Percentiles rank a stretch among this genome's conserved stretches.
Evolutionary conservation across 495 filamentous ascomycete species (phyloP).

Genomic region (Aspergillus heteromorphus): DNA sequence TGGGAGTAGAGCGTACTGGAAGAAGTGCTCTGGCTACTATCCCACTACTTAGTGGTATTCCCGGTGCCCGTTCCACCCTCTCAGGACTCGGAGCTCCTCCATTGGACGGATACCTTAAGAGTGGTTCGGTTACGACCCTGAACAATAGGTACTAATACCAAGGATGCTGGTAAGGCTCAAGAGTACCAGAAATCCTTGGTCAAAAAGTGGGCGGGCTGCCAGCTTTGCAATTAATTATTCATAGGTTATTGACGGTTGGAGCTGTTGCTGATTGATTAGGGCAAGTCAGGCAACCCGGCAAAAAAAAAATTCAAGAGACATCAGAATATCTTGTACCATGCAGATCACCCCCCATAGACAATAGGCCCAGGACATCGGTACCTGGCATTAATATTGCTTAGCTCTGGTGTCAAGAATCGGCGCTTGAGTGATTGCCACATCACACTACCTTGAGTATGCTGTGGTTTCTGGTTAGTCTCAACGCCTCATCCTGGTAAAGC

Average conservation of each 20-base stretch:
- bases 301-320: background rate
- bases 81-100: no score
- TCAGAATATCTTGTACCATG: background rate
- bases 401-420: background rate
- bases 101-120: no score
- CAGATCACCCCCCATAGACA: background rate
- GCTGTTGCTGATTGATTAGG: constrained; percentile 12
- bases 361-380: background rate
- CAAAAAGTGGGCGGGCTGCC: no score
- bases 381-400: background rate
- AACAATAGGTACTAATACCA: no score
- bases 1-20: no score
- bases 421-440: background rate
- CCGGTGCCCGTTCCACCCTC: no score
- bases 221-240: no score
- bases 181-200: no score
- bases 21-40: no score
- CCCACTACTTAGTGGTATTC: no score
- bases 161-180: no score
- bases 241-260: background rate
- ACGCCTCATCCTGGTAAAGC: background rate
- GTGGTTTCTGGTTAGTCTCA: background rate
- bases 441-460: background rate
- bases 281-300: background rate
- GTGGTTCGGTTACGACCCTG: no score